Base-by-base conservation (phyloP, 202 grass and related monocot genomes). In the Elaeis oleifera region DNA sequence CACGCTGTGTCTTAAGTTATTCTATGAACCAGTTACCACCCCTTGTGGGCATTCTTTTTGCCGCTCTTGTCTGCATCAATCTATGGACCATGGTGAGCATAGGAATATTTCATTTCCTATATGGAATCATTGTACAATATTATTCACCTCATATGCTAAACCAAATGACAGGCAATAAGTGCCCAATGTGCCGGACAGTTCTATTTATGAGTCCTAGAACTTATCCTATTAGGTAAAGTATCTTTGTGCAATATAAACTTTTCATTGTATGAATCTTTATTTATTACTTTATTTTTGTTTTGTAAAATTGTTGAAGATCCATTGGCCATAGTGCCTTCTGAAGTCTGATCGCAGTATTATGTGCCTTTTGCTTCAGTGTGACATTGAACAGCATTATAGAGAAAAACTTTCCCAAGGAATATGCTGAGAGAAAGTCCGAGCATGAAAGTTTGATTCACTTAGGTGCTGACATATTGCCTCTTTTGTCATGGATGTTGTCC, bases 1-100 rank as follows among this genome's bases (percentile, higher is more conserved):
- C 74, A 97, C 85, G 54, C 76, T 89, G 54, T 97, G 94, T 74
- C 86, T 97, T 26, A 97, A 97, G 65, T 79, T 97, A 78, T 71
- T 97, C 71, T 89, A 86, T 79, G 82, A 97, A 89, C 94, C 94
- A 54, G 94, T 97, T 51, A 97, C 94, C 72, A 97, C 94, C 53
- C 94, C 94, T 64, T 97, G 94, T 86, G 94, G 94, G 22, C 94
- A 97, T 80, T 92, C 94, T n/a, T 92, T 97, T 76, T 97, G 94
- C 67, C 82, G 94, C 32, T 81, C 80, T 63, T 97, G 94, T 72
- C 73, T 92, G 53, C 85, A 89, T 83, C 94, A 97, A 59, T 80
- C 94, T 66, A 92, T 92, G 94, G 94, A 97, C 78, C 94, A 97
- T 66, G 77, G 94, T 97, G 56, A 85, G 80, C 69, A 53, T 67